These are phyloP conservation scores for Bombardia bombarda DNA, from an alignment of 495 filamentous ascomycete species.

Conservation along the genomic window DNA sequence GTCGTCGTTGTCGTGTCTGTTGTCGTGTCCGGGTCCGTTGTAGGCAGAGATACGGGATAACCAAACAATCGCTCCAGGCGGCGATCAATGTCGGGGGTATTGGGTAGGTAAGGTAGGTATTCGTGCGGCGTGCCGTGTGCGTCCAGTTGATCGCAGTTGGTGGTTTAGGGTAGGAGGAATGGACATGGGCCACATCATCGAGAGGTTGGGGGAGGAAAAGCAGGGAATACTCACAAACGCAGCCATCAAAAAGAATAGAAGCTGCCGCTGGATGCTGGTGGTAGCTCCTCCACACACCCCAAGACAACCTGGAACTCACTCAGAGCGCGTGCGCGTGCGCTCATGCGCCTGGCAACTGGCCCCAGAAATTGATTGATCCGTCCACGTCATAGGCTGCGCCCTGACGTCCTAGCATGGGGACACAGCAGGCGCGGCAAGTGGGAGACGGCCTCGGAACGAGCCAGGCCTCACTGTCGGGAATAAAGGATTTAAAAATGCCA, in stretches of 20 bases:
- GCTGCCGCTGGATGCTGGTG: background rate
- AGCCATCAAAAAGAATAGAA: slow-evolving; percentile 31
- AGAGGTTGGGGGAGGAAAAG: slow-evolving; percentile 4
- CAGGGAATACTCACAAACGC: slow-evolving; percentile 34
- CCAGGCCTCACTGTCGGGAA: too few species aligned
- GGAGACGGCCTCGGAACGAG: too few species aligned
- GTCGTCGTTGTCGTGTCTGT: background rate
- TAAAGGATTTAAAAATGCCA: too few species aligned
- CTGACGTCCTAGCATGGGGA: too few species aligned
- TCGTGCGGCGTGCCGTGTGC: background rate
- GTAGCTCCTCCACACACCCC: too few species aligned
- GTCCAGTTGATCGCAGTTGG: background rate
- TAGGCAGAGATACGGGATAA: too few species aligned
- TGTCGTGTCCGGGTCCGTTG: background rate
- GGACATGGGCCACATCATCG: background rate
- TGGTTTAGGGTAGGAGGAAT: background rate
- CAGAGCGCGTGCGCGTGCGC: too few species aligned
- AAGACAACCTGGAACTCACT: too few species aligned
- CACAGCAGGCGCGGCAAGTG: too few species aligned
- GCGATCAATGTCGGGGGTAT: too few species aligned
- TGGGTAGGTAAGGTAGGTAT: background rate
- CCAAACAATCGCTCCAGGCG: too few species aligned
- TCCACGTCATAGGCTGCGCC: slow-evolving; percentile 4
- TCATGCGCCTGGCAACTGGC: slow-evolving; percentile 1
- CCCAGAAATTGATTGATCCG: background rate